These are phyloP conservation scores for Plantago elongata DNA, from an alignment of 257 asterid genomes.

Conservation along the genomic window DNA sequence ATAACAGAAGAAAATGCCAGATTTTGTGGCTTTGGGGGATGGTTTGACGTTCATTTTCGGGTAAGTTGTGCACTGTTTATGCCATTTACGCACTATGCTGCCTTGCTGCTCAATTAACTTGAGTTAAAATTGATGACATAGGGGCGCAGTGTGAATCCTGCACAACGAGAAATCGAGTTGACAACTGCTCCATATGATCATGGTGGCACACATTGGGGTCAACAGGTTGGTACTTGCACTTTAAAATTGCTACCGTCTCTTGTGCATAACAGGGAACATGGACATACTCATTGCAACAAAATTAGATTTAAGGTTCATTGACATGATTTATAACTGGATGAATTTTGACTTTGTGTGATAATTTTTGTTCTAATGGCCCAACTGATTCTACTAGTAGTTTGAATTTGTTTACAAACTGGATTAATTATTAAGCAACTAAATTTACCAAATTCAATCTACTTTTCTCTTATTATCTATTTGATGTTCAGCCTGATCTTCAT, in stretches of 20 bases:
- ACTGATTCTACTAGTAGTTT: too few species aligned
- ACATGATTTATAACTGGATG: neutral
- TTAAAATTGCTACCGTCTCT: neutral
- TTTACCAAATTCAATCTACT: too few species aligned
- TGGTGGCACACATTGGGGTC: conserved; percentile 90
- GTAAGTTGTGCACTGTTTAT: conserved; percentile 40
- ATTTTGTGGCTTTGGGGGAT: conserved; percentile 89
- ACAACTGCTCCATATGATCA: conserved; percentile 77
- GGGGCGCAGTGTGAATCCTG: conserved; percentile 72
- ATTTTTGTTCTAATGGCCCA: too few species aligned
- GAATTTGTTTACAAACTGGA: too few species aligned
- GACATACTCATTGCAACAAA: too few species aligned
- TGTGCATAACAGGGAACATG: neutral
- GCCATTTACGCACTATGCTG: neutral
- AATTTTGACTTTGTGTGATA: too few species aligned
- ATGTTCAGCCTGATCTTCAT: neutral
- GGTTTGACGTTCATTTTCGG: conserved; percentile 99
- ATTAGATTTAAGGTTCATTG: too few species aligned
- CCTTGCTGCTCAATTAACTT: conserved; percentile 10
- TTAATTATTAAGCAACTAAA: too few species aligned
- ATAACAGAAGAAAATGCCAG: conserved; percentile 55
- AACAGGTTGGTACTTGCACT: conserved; percentile 52
- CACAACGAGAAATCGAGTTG: conserved; percentile 69
- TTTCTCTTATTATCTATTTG: neutral
- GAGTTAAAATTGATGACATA: conserved; percentile 23